phyloP scores from a whole-genome alignment of 768 basidiomycete genomes.

The Ramaria rubella region DNA sequence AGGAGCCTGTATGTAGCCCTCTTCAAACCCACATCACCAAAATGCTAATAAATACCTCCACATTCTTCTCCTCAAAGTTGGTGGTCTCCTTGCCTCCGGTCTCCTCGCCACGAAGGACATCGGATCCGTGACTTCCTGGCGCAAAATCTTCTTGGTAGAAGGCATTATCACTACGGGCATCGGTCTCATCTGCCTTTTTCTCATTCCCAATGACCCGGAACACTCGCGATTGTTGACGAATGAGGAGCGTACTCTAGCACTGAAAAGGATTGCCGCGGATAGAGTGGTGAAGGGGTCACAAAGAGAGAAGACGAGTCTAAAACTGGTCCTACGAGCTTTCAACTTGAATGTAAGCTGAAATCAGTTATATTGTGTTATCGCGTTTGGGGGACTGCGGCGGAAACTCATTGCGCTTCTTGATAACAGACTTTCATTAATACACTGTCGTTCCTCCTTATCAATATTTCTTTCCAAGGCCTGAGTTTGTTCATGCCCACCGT shows the following conservation, averaged over 20 bases:
- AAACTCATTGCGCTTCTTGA: too few relatives aligned
- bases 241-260: constrained; percentile 29
- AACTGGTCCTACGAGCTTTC: constrained; percentile 25
- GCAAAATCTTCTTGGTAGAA: constrained; percentile 40
- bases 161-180: constrained; percentile 35
- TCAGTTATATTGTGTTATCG: too few relatives aligned
- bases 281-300: constrained; percentile 25
- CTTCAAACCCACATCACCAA: too few relatives aligned
- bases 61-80: constrained; percentile 20
- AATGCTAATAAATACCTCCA: background rate
- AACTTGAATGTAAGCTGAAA: constrained; percentile 31
- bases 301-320: constrained; percentile 25
- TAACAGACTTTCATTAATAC: constrained; percentile 21
- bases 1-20: constrained; percentile 28
- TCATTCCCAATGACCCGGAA: constrained; percentile 33
- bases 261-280: constrained; percentile 32
- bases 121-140: constrained; percentile 28
- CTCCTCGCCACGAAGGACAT: constrained; percentile 27
- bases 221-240: constrained; percentile 28
- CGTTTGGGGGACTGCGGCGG: too few relatives aligned
- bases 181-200: constrained; percentile 29
- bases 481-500: constrained; percentile 41
- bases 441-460: constrained; percentile 19
- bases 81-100: constrained; percentile 34
- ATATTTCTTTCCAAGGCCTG: constrained; percentile 28